Conservation (phyloP, 2,329 filamentous ascomycete species). For the Uncinocarpus reesii region DNA sequence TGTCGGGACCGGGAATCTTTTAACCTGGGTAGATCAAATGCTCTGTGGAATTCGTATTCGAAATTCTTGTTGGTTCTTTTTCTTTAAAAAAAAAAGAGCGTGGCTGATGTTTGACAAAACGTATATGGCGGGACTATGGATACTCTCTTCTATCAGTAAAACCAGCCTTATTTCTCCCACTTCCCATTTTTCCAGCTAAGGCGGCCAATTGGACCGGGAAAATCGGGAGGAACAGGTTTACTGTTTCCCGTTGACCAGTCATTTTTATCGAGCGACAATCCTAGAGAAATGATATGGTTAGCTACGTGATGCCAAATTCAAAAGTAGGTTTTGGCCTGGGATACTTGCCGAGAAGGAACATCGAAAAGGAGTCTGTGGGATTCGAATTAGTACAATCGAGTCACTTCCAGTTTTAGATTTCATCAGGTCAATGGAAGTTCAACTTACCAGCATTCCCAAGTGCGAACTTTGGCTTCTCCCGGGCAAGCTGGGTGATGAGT, state of each 20-base stretch:
- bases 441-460: conserved; percentile 7
- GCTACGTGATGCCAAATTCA: background rate
- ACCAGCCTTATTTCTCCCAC: conserved; percentile 1
- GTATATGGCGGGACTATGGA: background rate
- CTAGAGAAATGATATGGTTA: conserved; percentile 1
- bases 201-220: conserved; percentile 4
- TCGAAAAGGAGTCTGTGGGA: conserved; percentile 5
- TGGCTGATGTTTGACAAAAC: background rate
- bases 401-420: background rate
- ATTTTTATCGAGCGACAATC: conserved; percentile 7
- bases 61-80: background rate
- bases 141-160: background rate
- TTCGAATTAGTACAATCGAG: background rate
- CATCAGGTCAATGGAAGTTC: background rate
- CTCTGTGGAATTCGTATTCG: background rate
- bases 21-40: background rate
- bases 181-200: background rate
- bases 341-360: conserved; percentile 6
- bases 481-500: background rate
- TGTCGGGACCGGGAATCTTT: background rate
- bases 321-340: background rate
- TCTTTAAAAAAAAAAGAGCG: background rate
- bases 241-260: conserved; percentile 8
- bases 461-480: background rate
- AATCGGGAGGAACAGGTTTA: conserved; percentile 5